A percentile compares a stretch with the other conserved stretches of the same genome.
Evolutionary conservation across 495 filamentous ascomycete species (phyloP).

Genomic region (Baudoinia panamericana): DNA sequence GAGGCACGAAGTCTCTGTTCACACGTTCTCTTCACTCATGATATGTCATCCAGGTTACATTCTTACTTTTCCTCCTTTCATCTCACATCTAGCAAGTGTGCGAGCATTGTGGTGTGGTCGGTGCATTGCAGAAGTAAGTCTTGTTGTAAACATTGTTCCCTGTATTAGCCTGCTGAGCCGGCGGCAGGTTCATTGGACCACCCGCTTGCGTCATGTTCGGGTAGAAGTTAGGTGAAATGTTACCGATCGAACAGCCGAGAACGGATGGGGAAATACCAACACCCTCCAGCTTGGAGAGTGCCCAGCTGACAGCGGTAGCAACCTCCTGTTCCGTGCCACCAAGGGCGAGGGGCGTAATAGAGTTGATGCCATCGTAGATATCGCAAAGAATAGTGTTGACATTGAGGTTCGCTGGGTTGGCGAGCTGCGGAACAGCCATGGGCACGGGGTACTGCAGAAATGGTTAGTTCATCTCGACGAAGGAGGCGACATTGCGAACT

Average conservation of each 20-base stretch:
- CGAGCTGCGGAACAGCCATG: slow-evolving; percentile 1
- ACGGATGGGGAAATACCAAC: slow-evolving; percentile 4
- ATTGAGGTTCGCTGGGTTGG: neutral
- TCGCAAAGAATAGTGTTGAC: slow-evolving; percentile 2
- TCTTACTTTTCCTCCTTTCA: too few species aligned
- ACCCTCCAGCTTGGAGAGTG: neutral
- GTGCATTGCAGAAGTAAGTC: slow-evolving; percentile 6
- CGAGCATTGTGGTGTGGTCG: slow-evolving; percentile 6
- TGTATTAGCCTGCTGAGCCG: neutral
- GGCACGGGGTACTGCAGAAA: neutral
- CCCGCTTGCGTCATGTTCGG: slow-evolving; percentile 7
- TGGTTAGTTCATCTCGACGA: neutral
- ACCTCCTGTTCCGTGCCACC: neutral
- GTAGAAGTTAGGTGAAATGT: slow-evolving; percentile 8
- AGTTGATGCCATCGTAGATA: slow-evolving; percentile 11
- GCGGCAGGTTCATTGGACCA: slow-evolving; percentile 5
- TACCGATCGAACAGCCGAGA: slow-evolving; percentile 5
- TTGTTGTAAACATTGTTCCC: slow-evolving; percentile 7
- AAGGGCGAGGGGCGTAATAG: slow-evolving; percentile 9
- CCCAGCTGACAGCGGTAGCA: slow-evolving; percentile 1
- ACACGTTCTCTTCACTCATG: too few species aligned
- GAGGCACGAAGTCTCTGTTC: too few species aligned
- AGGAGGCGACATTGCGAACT: neutral
- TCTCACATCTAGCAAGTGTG: neutral
- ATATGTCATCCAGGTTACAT: too few species aligned